Conservation (phyloP, 1,284 basidiomycete species). For the Waitea zeae region DNA sequence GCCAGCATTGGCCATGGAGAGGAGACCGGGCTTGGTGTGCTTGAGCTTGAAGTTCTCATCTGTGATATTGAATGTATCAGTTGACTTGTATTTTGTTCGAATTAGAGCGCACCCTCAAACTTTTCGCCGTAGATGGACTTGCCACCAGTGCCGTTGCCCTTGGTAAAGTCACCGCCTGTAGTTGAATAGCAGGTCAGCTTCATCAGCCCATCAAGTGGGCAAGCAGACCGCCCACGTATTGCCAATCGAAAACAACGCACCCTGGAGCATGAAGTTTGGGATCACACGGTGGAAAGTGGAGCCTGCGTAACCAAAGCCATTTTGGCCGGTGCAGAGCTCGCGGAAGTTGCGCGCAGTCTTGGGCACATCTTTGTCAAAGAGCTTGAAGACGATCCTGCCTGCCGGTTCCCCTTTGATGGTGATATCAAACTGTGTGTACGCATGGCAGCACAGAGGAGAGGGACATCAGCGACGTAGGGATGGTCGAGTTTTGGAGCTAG, state of each 20-base stretch:
- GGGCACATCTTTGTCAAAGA: conserved; percentile 61
- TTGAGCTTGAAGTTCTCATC: conserved; percentile 80
- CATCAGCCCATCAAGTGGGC: no score
- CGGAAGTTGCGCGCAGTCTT: conserved; percentile 81
- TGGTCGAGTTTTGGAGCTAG: not conserved
- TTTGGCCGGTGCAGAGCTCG: conserved; percentile 68
- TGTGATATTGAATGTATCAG: conserved; percentile 8
- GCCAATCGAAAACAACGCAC: conserved; percentile 71
- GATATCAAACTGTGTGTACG: conserved; percentile 75
- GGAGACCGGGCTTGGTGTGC: conserved; percentile 69
- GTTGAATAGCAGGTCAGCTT: no score
- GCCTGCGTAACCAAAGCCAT: conserved; percentile 46
- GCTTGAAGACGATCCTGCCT: conserved; percentile 72
- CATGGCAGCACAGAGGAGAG: not conserved
- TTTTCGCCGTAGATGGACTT: conserved; percentile 87
- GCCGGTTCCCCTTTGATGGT: conserved; percentile 31
- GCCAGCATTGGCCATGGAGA: conserved; percentile 83
- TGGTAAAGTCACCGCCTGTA: conserved; percentile 17
- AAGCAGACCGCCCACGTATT: no score
- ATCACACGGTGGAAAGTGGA: conserved; percentile 75
- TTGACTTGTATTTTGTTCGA: conserved; percentile 1
- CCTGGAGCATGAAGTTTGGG: conserved; percentile 43
- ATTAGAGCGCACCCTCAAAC: conserved; percentile 35
- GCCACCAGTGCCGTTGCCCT: conserved; percentile 74
- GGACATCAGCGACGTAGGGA: not conserved